Evolutionary conservation across 805 yeast genomes (phyloP).

Genomic region (Zygosaccharomyces pseudorouxii): DNA sequence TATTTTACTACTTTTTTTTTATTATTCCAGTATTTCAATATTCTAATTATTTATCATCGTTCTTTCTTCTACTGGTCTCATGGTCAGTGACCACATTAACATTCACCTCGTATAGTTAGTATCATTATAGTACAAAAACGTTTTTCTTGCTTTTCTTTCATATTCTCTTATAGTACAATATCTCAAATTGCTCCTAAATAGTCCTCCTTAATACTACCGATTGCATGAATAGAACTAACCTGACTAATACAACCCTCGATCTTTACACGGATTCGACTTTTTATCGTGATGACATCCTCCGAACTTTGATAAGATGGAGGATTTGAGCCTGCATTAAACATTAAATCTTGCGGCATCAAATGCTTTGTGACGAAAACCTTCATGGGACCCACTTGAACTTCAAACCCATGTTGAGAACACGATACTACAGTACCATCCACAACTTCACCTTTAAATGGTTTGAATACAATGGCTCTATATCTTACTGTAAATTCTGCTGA

Average conservation of each 20-base stretch:
- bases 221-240: constrained; percentile 94
- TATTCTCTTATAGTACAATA: background rate
- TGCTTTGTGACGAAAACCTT: constrained; percentile 93
- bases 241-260: constrained; percentile 97
- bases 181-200: constrained; percentile 71
- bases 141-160: too few relatives aligned
- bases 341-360: constrained; percentile 89
- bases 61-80: background rate
- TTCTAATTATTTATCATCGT: background rate
- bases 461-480: constrained; percentile 95
- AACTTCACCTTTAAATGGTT: constrained; percentile 98
- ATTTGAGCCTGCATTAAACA: constrained; percentile 88
- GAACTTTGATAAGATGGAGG: constrained; percentile 98
- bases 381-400: constrained; percentile 96
- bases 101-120: background rate
- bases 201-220: constrained; percentile 97
- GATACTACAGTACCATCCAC: constrained; percentile 95
- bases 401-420: constrained; percentile 91
- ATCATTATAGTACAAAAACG: constrained; percentile 4
- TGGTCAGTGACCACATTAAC: background rate
- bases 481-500: constrained; percentile 95
- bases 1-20: background rate
- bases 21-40: background rate
- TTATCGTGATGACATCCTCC: constrained; percentile 92
- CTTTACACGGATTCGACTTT: constrained; percentile 88